Evolutionary conservation across 306 rosid genomes (phyloP), one percentile per base, ranked within the genome.

Genomic region (Trichosanthes cucumerina): DNA sequence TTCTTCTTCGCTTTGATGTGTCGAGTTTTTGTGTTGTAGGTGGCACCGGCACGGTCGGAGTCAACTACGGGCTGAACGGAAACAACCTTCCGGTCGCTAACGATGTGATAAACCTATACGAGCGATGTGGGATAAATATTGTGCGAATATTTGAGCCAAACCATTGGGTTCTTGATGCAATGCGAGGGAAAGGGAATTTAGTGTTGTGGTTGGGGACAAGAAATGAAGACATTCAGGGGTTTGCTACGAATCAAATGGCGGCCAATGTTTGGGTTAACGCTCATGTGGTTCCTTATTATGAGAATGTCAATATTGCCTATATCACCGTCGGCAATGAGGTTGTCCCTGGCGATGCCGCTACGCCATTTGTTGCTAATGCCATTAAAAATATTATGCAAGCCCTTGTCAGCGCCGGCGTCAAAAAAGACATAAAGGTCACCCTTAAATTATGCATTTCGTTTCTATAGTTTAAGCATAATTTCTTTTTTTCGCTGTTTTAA

Each of bases 261-360:
- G 83, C 79, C 2, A 7, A 47, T 36, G 14, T 46, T 3, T 81
- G 89, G 91, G 57, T 88, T 52, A 36, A 76, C 4, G 26, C 79
- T 34, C 31, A 88, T 38, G 72, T 82, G 0, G 59, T 82, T 46
- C 71, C 57, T 39, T 77, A 77, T 24, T 23, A 38, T 0, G 14
- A 8, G 8, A 12, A 4, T 5, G 71, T 77, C 33, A 58, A 59
- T 9, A 77, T 77, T 18, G 15, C 26, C 1, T 79, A 75, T 73
- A 76, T 83, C 63, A 49, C 83, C 1, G 83, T 80, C 12, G 83
- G 79, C 23, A 86, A 83, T 46, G 86, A 86, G 57, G 81, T 83
- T 16, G 71, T 83, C 79, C 84, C 10, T 80, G 80, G 23, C 14
- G 56, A 41, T 7, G 56, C 6, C 33, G 83, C 12, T 43, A 63